Evolutionary conservation across 225 moss, liverwort and hornwort genomes (phyloP).

Genomic region (Neckera pumila): DNA sequence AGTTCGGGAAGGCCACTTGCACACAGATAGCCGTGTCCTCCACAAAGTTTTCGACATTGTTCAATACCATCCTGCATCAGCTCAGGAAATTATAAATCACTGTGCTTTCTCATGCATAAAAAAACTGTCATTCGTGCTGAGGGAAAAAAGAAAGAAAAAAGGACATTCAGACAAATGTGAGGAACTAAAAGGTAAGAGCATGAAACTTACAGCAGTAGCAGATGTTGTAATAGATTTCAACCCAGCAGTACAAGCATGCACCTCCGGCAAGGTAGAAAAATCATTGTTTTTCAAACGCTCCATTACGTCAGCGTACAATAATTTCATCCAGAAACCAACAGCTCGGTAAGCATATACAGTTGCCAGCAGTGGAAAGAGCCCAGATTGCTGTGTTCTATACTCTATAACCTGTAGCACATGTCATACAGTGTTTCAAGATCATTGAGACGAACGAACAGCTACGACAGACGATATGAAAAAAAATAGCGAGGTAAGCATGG

Average conservation of each 20-base stretch:
- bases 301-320: constrained; percentile 75
- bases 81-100: not conserved
- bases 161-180: not conserved
- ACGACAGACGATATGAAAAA: not conserved
- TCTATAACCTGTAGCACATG: constrained; percentile 72
- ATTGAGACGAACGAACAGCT: not conserved
- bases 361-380: constrained; percentile 85
- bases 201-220: constrained; percentile 63
- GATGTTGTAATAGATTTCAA: constrained; percentile 90
- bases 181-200: not conserved
- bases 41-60: constrained; percentile 93
- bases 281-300: constrained; percentile 66
- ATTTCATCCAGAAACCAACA: constrained; percentile 92
- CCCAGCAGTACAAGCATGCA: constrained; percentile 96
- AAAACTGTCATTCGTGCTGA: not conserved
- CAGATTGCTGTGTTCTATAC: constrained; percentile 84
- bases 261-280: constrained; percentile 94
- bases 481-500: not conserved
- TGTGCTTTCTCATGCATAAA: not conserved
- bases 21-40: constrained; percentile 97
- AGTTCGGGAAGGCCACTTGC: constrained; percentile 95
- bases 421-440: not conserved
- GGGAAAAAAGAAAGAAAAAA: not conserved
- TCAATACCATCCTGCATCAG: constrained; percentile 78
- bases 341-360: constrained; percentile 83